A percentile compares a stretch with the other conserved stretches of the same genome.
These are phyloP conservation scores for Bruguiera parviflora DNA, from an alignment of 345 rosid species.

Conservation along the genomic window DNA sequence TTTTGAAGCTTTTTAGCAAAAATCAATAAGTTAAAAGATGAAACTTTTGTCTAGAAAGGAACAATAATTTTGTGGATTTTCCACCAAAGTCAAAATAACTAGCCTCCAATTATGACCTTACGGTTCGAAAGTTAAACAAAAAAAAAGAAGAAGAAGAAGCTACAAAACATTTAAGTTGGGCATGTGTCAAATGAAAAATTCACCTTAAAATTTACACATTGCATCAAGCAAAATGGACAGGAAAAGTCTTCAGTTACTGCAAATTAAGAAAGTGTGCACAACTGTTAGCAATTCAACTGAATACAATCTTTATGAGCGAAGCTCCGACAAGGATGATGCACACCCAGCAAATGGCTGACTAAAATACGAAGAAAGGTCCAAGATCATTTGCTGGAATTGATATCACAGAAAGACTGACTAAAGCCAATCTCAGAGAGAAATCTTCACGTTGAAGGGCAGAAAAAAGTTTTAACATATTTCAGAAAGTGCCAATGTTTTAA, in stretches of 20 bases:
- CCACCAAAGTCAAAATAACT: not conserved
- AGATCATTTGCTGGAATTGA: not conserved
- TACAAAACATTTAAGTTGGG: not conserved
- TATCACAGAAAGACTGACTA: not conserved
- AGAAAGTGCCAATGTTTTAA: not conserved
- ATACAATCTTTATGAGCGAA: not conserved
- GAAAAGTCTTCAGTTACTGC: constrained; percentile 30
- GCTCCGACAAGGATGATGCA: not conserved
- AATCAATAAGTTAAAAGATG: not conserved
- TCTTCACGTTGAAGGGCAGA: not conserved
- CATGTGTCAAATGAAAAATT: not conserved
- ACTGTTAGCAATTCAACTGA: not conserved
- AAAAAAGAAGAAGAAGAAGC: not conserved
- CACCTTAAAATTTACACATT: constrained; percentile 30
- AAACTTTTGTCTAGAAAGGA: not conserved
- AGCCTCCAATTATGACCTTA: not conserved
- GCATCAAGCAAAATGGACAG: constrained; percentile 31
- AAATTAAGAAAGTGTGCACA: not conserved
- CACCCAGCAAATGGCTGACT: not conserved
- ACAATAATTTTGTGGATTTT: not conserved
- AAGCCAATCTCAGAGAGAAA: not conserved
- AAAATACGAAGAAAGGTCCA: not conserved
- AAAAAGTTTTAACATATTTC: not conserved
- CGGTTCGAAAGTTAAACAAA: not conserved
- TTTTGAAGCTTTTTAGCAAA: not conserved